These are phyloP conservation scores for Lepiota brunneoincarnata DNA, from an alignment of 768 basidiomycete species.

Conservation along the genomic window DNA sequence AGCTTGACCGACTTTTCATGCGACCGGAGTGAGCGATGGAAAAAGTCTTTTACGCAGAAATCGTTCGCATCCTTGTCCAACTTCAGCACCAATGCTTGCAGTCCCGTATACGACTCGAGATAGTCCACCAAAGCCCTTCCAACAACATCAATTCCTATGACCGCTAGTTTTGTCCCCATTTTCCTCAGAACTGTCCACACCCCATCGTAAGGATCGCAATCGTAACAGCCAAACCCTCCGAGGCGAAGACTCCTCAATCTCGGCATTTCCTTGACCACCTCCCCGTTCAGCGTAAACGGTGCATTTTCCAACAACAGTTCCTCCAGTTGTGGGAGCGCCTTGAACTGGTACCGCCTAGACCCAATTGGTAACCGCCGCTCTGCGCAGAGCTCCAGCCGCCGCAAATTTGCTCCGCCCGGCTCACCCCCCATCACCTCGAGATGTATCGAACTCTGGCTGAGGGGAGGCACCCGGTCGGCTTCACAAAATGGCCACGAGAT, in stretches of 20 bases:
- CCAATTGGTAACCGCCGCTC: background rate
- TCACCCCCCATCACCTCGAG: background rate
- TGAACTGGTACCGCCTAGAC: background rate
- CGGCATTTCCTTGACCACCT: background rate
- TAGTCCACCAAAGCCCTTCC: slow-evolving; percentile 2
- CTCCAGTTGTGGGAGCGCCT: background rate
- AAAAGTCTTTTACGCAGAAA: background rate
- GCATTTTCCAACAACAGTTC: slow-evolving; percentile 4
- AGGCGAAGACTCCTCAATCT: background rate
- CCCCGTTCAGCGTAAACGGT: background rate
- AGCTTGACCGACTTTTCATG: background rate
- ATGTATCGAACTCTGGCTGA: background rate
- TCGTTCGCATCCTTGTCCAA: background rate
- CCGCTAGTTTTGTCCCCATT: background rate
- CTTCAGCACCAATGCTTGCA: slow-evolving; percentile 1
- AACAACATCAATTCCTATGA: background rate
- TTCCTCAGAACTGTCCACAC: background rate
- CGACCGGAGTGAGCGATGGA: background rate
- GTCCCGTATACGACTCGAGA: slow-evolving; percentile 2
- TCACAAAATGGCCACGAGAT: slow-evolving; percentile 4
- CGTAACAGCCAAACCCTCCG: background rate
- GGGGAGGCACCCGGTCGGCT: background rate
- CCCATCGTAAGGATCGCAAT: background rate
- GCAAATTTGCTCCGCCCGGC: background rate
- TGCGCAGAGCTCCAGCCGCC: background rate